phyloP scores from a whole-genome alignment of 2,329 filamentous ascomycete species.

The Rhynchosporium graminicola region DNA sequence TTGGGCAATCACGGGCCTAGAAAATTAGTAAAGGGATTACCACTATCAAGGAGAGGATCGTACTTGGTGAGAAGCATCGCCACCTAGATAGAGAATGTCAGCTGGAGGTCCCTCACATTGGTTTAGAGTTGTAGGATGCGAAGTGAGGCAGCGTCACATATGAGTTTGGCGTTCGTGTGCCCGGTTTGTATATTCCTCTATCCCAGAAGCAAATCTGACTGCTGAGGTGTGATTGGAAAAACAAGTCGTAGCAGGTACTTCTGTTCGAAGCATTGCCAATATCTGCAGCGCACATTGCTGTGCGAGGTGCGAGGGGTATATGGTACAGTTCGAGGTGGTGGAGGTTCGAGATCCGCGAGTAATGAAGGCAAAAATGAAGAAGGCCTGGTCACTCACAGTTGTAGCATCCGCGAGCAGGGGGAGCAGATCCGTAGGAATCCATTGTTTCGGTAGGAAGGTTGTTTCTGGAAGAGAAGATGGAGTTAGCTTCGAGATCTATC shows the following conservation, averaged over 20 bases:
- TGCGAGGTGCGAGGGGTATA: background rate
- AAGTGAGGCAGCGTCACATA: too few species aligned
- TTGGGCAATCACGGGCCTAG: conserved; percentile 82
- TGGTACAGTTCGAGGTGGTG: background rate
- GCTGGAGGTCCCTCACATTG: conserved; percentile 32
- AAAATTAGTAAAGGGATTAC: conserved; percentile 29
- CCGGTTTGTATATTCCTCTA: conserved; percentile 8
- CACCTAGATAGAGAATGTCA: conserved; percentile 54
- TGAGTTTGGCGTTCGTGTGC: conserved; percentile 2
- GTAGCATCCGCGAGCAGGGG: conserved; percentile 48
- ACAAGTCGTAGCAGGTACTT: conserved; percentile 11
- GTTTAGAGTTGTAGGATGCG: background rate
- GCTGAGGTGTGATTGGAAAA: conserved; percentile 23
- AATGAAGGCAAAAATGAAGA: conserved; percentile 24
- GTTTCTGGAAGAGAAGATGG: conserved; percentile 21
- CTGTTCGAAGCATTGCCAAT: background rate
- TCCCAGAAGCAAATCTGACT: conserved; percentile 9
- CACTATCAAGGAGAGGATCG: conserved; percentile 29
- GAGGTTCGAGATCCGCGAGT: conserved; percentile 8
- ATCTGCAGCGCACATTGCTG: background rate
- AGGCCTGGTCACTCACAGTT: conserved; percentile 48
- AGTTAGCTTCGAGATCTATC: conserved; percentile 12
- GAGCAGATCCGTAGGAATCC: conserved; percentile 39
- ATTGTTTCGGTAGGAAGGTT: conserved; percentile 32
- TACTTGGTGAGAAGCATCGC: conserved; percentile 75